Evolutionary conservation across 164 flowering plant genomes (phyloP).

Genomic region (Protea cynaroides): DNA sequence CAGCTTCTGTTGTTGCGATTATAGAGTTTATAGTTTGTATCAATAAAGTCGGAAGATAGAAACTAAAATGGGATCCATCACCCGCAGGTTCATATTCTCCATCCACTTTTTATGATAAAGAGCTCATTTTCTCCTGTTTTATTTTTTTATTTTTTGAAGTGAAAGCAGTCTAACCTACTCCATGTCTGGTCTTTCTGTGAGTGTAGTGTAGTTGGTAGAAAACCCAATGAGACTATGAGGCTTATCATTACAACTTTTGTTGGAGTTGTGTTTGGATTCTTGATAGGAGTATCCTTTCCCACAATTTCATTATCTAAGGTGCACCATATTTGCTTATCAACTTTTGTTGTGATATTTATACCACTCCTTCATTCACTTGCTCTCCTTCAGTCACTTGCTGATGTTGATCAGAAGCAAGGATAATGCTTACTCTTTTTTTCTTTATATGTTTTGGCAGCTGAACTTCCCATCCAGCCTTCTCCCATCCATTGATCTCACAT

Average conservation of each 20-base stretch:
- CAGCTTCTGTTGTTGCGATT: constrained; percentile 6
- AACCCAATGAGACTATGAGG: constrained; percentile 66
- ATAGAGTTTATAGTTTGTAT: background rate
- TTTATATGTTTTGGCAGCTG: constrained; percentile 42
- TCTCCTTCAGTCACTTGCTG: background rate
- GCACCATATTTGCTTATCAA: background rate
- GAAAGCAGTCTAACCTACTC: too few relatives aligned
- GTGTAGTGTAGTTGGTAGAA: constrained; percentile 23
- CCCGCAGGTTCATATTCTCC: constrained; percentile 22
- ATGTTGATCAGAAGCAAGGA: background rate
- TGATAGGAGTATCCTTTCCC: constrained; percentile 67
- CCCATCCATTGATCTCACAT: constrained; percentile 26
- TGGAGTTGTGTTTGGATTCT: constrained; percentile 73
- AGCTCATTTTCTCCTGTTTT: background rate
- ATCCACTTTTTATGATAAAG: background rate
- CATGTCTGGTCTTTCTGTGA: background rate
- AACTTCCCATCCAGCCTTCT: constrained; percentile 38
- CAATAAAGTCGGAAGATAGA: constrained; percentile 4
- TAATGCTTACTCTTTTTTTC: background rate
- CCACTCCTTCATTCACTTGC: background rate
- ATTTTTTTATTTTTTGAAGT: too few relatives aligned
- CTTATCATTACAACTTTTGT: constrained; percentile 43
- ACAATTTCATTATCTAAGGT: constrained; percentile 50
- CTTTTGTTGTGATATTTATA: background rate
- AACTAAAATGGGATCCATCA: constrained; percentile 19